Evolutionary conservation across 441 rosid species (phyloP), one percentile per base, ranked within the genome.

Genomic region (Raphanus hybrid): DNA sequence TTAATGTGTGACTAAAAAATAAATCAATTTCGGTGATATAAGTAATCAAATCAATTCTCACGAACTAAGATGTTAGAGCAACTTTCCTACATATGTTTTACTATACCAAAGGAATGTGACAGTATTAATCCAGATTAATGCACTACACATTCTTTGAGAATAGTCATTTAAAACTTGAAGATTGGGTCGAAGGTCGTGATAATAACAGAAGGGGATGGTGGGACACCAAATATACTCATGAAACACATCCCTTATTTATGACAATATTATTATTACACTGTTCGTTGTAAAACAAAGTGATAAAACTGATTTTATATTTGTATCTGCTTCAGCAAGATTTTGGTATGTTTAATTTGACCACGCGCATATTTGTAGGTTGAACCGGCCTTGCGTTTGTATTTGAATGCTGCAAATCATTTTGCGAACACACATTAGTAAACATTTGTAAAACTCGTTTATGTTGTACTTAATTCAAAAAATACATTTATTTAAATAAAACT

Each of bases 361-460:
- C 3, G 0, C 97, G 88, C 5, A 34, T 48, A 67, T 90, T 86
- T 74, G 68, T 15, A 26, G 83, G 74, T 20, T 93, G 97, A 14
- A 72, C 3, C 8, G 94, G 98, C 54, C 97, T 88, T 34, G 98
- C 93, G 75, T 93, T 93, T 15, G 86, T 71, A 71, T 87, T 52
- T 0, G 92, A 82, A n/a, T 84, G 80, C 98, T 93, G 88, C 41
- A 75, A 34, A 16, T 6, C 48, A 9, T 27, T 34, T 8, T 64
- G 15, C 18, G 32, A 27, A 67, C 7, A 60, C 58, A 60, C n/a
- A 27, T 0, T 39, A 39, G 11, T 26, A 45, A 72, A 5, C 8
- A 39, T 1, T 12, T 4, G 54, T n/a, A 48, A 32, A 18, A 27
- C 11, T 43, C 2, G 43, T 37, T 37, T 37, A 37, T 37, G 43